Percentiles rank a stretch among this genome's conserved stretches.
Evolutionary conservation across 495 filamentous ascomycete species (phyloP).

Genomic region (Penicillium goetzii): DNA sequence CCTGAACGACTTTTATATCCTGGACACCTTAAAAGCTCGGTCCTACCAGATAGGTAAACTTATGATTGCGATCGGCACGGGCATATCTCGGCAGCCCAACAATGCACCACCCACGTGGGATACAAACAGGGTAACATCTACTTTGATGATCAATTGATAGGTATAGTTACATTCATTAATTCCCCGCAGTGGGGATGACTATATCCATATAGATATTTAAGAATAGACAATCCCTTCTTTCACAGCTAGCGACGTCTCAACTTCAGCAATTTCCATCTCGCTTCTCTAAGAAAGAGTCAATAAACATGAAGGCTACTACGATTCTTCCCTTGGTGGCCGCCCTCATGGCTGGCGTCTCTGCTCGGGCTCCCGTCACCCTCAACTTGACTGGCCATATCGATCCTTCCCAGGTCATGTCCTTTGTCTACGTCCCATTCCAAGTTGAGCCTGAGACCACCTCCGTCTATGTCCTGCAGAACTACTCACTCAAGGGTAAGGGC

Average conservation of each 20-base stretch:
- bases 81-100: background rate
- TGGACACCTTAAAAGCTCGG: background rate
- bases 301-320: background rate
- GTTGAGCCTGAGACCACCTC: slow-evolving; percentile 3
- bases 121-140: background rate
- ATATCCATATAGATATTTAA: background rate
- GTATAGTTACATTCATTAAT: background rate
- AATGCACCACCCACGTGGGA: background rate
- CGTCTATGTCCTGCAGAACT: slow-evolving; percentile 8
- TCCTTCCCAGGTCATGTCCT: slow-evolving; percentile 5
- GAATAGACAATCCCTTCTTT: background rate
- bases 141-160: background rate
- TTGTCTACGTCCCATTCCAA: slow-evolving; percentile 11
- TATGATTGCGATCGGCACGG: background rate
- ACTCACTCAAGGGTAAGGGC: slow-evolving; percentile 7
- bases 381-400: slow-evolving; percentile 10
- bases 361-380: background rate
- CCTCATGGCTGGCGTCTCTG: slow-evolving; percentile 1
- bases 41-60: background rate
- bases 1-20: background rate
- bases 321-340: slow-evolving; percentile 3
- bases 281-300: background rate
- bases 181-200: background rate
- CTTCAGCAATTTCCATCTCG: background rate
- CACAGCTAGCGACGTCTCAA: background rate